These are phyloP conservation scores for Chlamydomonas reinhardtii DNA, from an alignment of 163 green algal species.

Conservation along the genomic window DNA sequence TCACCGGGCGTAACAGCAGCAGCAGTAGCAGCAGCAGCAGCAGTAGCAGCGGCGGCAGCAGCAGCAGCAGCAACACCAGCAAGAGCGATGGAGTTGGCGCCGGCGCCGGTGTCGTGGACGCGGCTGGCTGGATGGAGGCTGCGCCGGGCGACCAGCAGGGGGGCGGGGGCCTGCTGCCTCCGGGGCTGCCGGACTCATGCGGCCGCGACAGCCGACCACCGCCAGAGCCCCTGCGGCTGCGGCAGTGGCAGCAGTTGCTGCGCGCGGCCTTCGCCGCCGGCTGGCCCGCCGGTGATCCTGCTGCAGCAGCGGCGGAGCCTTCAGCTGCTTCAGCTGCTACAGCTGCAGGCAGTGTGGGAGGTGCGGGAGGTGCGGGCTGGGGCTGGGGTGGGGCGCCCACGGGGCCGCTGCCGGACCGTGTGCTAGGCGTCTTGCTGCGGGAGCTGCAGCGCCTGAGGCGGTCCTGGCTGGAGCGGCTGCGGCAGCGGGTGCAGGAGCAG, in stretches of 20 bases:
- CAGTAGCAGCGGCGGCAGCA: not conserved
- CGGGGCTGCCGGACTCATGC: not conserved
- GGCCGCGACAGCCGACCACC: no score
- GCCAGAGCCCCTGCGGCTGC: conserved; percentile 6
- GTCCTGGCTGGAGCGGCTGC: conserved; percentile 3
- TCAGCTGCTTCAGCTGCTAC: conserved; percentile 6
- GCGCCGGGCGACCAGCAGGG: not conserved
- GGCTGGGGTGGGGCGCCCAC: not conserved
- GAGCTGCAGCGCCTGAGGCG: conserved; percentile 1
- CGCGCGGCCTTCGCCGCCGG: not conserved
- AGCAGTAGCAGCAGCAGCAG: not conserved
- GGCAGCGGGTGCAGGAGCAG: not conserved
- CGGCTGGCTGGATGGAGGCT: not conserved
- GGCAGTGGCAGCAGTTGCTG: conserved; percentile 40
- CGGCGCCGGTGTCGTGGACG: not conserved
- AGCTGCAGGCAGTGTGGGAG: no score
- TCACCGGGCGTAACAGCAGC: not conserved
- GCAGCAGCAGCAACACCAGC: not conserved
- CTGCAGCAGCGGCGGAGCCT: no score
- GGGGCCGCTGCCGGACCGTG: not conserved
- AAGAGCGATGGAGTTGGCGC: not conserved
- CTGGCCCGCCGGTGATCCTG: not conserved
- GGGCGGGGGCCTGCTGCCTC: not conserved
- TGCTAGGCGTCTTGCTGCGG: not conserved
- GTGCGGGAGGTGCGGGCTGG: conserved; percentile 26